These are phyloP conservation scores for Capsella bursapastoris DNA, from an alignment of 345 rosid genomes.

Conservation along the genomic window DNA sequence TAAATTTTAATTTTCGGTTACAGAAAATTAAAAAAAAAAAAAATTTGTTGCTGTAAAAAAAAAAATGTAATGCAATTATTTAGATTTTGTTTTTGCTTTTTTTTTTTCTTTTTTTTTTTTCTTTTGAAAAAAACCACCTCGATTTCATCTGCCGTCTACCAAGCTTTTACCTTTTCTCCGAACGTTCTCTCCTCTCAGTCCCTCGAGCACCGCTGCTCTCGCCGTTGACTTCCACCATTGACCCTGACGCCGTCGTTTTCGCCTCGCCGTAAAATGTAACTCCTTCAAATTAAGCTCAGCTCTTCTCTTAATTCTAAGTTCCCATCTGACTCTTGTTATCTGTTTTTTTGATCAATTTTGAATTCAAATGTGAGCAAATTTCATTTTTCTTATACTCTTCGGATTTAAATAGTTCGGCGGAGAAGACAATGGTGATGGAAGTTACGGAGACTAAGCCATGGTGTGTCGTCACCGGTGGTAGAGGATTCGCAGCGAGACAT, in stretches of 20 bases:
- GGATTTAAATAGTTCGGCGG: slow-evolving; percentile 1
- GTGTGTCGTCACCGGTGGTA: slow-evolving; percentile 92
- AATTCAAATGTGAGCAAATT: background rate
- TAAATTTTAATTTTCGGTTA: too few species aligned
- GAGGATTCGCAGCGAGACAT: slow-evolving; percentile 92
- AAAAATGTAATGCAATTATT: too few species aligned
- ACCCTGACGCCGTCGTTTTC: background rate
- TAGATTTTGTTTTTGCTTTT: too few species aligned
- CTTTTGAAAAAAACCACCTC: background rate
- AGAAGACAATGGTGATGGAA: slow-evolving; percentile 43
- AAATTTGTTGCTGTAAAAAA: too few species aligned
- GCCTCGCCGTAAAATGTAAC: slow-evolving; percentile 3
- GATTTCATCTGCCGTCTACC: background rate
- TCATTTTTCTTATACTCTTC: background rate
- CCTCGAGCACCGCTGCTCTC: background rate
- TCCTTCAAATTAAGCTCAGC: background rate
- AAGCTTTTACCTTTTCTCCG: background rate
- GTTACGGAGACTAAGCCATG: slow-evolving; percentile 55
- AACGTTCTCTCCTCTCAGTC: slow-evolving; percentile 5
- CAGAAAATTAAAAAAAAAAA: too few species aligned
- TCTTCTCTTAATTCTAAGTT: background rate
- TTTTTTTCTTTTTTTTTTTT: too few species aligned
- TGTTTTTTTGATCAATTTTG: background rate
- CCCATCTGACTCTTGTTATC: background rate
- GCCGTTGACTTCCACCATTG: slow-evolving; percentile 24